A percentile compares a stretch with the other conserved stretches of the same genome.
phyloP scores from a whole-genome alignment of 2,329 filamentous ascomycete species.

The Botrytis galanthina region DNA sequence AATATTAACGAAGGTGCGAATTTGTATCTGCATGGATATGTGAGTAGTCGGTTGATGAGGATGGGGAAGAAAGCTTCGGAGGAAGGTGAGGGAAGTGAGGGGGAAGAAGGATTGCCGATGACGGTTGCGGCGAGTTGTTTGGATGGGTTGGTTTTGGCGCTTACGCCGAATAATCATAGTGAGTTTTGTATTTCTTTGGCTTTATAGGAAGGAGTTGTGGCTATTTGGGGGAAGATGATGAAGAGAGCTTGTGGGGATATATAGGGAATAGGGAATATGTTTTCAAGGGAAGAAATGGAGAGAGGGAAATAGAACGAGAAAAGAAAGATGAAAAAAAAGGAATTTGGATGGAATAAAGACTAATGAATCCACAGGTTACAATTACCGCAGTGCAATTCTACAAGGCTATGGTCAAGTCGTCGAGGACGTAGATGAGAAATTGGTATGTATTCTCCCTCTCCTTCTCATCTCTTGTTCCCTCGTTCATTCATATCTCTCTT shows the following conservation, averaged over 20 bases:
- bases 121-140: slow-evolving; percentile 71
- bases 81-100: not conserved
- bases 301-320: not conserved
- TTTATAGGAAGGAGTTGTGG: not conserved
- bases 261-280: not conserved
- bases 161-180: slow-evolving; percentile 77
- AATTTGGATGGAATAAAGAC: not conserved
- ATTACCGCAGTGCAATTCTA: slow-evolving; percentile 74
- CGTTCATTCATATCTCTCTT: not conserved
- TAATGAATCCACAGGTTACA: slow-evolving; percentile 49
- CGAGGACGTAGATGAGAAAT: slow-evolving; percentile 64
- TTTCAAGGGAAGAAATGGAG: not conserved
- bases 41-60: slow-evolving; percentile 74
- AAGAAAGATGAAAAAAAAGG: not conserved
- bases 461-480: not conserved
- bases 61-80: not conserved
- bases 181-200: slow-evolving; percentile 43
- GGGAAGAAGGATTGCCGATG: slow-evolving; percentile 56
- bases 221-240: slow-evolving; percentile 51
- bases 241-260: slow-evolving; percentile 37
- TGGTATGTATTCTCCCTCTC: slow-evolving; percentile 36
- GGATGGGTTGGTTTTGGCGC: slow-evolving; percentile 75
- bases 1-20: slow-evolving; percentile 60
- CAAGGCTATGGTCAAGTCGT: slow-evolving; percentile 73
- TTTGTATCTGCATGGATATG: slow-evolving; percentile 81